Evolutionary conservation across 371 early-diverging fungal genomes (phyloP).

Genomic region (Haplosporangium sp.): DNA sequence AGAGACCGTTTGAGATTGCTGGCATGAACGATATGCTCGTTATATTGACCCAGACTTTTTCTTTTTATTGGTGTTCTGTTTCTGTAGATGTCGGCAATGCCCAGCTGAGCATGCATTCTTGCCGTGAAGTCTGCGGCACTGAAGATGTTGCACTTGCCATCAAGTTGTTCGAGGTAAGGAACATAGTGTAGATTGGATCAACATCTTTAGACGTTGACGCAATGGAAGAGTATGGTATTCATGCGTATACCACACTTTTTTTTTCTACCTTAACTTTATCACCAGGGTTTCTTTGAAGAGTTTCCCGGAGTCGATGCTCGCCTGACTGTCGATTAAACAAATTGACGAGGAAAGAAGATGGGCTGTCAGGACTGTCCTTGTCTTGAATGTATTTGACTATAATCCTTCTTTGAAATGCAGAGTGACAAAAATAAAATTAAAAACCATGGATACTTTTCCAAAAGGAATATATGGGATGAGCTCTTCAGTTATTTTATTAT

Average conservation of each 20-base stretch:
- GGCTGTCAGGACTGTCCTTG: not conserved
- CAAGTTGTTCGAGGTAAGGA: constrained; percentile 76
- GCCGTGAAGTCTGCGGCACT: constrained; percentile 93
- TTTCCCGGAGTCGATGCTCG: constrained; percentile 66
- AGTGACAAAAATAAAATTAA: too few species aligned
- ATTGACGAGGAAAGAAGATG: not conserved
- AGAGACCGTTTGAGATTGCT: too few species aligned
- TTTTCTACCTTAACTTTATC: not conserved
- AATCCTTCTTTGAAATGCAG: not conserved
- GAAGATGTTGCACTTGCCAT: constrained; percentile 90
- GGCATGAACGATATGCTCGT: too few species aligned
- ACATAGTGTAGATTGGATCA: not conserved
- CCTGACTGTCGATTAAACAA: constrained; percentile 65
- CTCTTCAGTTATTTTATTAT: too few species aligned
- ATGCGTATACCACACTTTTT: too few species aligned
- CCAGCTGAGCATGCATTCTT: constrained; percentile 96
- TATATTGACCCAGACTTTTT: too few species aligned
- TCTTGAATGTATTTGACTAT: not conserved
- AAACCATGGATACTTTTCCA: too few species aligned
- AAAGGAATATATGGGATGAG: not conserved
- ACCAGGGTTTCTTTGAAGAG: constrained; percentile 70
- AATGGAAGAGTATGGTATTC: not conserved
- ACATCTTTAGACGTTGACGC: not conserved
- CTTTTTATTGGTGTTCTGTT: not conserved
- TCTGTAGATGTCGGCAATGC: constrained; percentile 91